Evolutionary conservation across 805 yeast species (phyloP).

Genomic region (Debaryomyces maramus): DNA sequence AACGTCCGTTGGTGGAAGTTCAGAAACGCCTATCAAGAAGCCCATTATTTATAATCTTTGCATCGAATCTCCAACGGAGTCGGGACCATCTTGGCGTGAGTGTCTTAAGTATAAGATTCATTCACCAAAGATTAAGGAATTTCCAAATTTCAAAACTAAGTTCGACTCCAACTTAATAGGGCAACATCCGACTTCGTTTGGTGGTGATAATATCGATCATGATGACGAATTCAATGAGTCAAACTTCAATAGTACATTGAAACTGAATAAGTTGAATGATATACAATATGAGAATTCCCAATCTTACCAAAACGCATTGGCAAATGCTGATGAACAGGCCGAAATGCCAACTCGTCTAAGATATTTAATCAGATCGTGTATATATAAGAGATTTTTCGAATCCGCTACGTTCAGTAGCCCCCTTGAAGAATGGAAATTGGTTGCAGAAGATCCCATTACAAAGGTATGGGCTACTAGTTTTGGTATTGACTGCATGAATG

Average conservation of each 20-base stretch:
- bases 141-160: slow-evolving; percentile 44
- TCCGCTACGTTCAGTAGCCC: slow-evolving; percentile 19
- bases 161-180: slow-evolving; percentile 31
- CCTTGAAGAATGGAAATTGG: slow-evolving; percentile 51
- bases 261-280: slow-evolving; percentile 18
- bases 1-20: slow-evolving; percentile 6
- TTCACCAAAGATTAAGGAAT: slow-evolving; percentile 50
- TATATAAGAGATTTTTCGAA: slow-evolving; percentile 51
- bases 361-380: slow-evolving; percentile 56
- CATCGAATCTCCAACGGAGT: slow-evolving; percentile 42
- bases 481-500: slow-evolving; percentile 51
- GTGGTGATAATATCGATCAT: neutral
- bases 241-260: slow-evolving; percentile 3
- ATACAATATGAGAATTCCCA: slow-evolving; percentile 30
- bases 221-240: slow-evolving; percentile 3
- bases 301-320: slow-evolving; percentile 24
- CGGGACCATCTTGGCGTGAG: slow-evolving; percentile 51
- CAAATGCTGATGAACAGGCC: slow-evolving; percentile 31
- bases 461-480: slow-evolving; percentile 54
- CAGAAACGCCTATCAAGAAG: slow-evolving; percentile 8
- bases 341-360: slow-evolving; percentile 54
- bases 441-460: slow-evolving; percentile 61
- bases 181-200: slow-evolving; percentile 7
- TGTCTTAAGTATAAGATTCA: slow-evolving; percentile 47
- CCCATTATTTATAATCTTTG: slow-evolving; percentile 17